Evolutionary conservation across 192 early-diverging fungal species (phyloP), one percentile per base, ranked within the genome.

Genomic region (Radiomyces spectabilis): DNA sequence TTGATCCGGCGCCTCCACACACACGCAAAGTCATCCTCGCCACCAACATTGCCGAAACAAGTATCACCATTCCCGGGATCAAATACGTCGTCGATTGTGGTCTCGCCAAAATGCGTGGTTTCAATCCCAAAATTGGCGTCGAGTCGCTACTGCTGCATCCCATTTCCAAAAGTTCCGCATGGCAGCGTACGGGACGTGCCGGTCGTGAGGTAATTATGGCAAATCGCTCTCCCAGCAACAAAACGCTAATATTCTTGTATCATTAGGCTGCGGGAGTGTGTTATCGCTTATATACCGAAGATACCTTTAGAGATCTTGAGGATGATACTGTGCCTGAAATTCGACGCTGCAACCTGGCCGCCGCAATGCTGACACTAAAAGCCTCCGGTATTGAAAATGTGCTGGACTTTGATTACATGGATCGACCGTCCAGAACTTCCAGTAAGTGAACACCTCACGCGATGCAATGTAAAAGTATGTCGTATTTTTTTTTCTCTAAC

Each of bases 11-110:
- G 9, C 97, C 95, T 2, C 79, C 71, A 24, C 82, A 83, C 25
- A 84, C 85, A 2, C 82, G 97, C 13, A 99, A 99, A 62, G 81
- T 96, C 7, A 89, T 99, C 55, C 71, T 99, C 26, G 81, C 93
- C 0, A 99, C 97, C 1, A 99, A 99, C 65, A 92, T 99, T 66
- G 97, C 97, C 15, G 97, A 99, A 75, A 96, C 97, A 0, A 92
- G 89, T 53, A 86, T 99, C 53, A 99, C 97, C 0, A 94, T 99
- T 40, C 82, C 84, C 13, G 94, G 94, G 0, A 90, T 99, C 41
- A 82, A 85, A 1, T 93, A 96, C 75, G 94, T 99, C 3, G 64
- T 99, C 24, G 97, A 99, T 59, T 85, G 86, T 10, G 97, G 94
- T 16, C 81, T 96, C 44, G 89, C 85, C 34, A 99, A 99, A 65